Conservation (phyloP, 2,329 filamentous ascomycete genomes). For the Madurella fahalii region DNA sequence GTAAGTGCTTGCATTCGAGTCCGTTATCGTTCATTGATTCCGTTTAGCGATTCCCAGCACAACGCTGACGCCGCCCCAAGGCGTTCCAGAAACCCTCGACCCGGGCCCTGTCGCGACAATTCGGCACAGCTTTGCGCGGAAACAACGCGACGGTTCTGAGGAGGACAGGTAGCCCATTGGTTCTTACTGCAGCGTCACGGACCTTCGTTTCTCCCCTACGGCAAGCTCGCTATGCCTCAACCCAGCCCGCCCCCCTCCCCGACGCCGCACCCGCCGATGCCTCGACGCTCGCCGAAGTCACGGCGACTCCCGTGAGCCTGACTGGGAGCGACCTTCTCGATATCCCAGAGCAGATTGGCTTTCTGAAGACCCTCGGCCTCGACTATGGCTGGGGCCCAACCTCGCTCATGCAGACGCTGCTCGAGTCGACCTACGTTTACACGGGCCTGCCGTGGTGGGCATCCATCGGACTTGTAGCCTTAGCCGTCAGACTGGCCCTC, state of each 20-base stretch:
- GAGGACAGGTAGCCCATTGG: slow-evolving; percentile 23
- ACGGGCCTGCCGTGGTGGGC: slow-evolving; percentile 77
- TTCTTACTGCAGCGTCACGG: slow-evolving; percentile 16
- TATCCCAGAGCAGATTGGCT: slow-evolving; percentile 74
- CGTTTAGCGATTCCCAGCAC: too few relatives aligned
- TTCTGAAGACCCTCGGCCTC: slow-evolving; percentile 74
- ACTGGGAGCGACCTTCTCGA: slow-evolving; percentile 46
- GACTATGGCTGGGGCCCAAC: slow-evolving; percentile 85
- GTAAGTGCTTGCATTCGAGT: slow-evolving; percentile 27
- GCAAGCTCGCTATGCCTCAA: slow-evolving; percentile 29
- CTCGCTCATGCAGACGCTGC: slow-evolving; percentile 63
- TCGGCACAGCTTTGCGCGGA: slow-evolving; percentile 30
- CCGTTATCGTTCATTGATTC: not conserved
- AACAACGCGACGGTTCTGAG: slow-evolving; percentile 8
- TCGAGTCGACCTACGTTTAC: slow-evolving; percentile 81
- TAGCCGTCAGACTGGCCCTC: slow-evolving; percentile 61
- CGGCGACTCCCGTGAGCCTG: slow-evolving; percentile 29
- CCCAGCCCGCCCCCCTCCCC: slow-evolving; percentile 17
- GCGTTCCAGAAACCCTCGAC: slow-evolving; percentile 13
- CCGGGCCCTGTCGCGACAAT: slow-evolving; percentile 22
- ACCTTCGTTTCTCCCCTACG: slow-evolving; percentile 16
- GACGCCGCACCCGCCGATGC: slow-evolving; percentile 17
- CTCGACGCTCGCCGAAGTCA: slow-evolving; percentile 15
- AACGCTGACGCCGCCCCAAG: slow-evolving; percentile 3
- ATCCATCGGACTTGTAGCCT: slow-evolving; percentile 62